phyloP scores from a whole-genome alignment of 257 asterid genomes.

The Nicotiana attenuata region DNA sequence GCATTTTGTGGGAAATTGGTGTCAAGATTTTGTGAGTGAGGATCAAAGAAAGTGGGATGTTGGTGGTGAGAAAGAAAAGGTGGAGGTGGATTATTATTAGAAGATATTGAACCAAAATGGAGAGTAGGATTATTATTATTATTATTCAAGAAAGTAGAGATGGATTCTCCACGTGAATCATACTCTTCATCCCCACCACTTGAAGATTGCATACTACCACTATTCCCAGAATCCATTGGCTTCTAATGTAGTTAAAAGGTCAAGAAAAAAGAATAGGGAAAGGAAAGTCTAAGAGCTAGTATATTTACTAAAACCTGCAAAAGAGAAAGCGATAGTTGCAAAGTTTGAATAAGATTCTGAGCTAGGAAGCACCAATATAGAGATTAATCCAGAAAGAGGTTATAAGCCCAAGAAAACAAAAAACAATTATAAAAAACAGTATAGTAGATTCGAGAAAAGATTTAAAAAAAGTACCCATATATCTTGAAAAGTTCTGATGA shows the following conservation, averaged over 20 bases:
- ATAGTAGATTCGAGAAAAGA: not conserved
- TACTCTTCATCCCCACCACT: slow-evolving; percentile 62
- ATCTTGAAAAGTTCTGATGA: slow-evolving; percentile 3
- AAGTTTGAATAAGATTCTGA: slow-evolving; percentile 19
- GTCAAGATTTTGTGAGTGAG: slow-evolving; percentile 31
- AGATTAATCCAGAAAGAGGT: not conserved
- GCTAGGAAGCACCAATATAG: not conserved
- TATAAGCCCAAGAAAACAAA: not conserved
- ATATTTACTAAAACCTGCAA: slow-evolving; percentile 7
- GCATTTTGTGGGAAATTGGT: not conserved
- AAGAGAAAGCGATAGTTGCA: slow-evolving; percentile 16
- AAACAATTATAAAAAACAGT: not conserved
- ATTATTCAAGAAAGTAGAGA: slow-evolving; percentile 46
- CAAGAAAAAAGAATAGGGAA: not conserved
- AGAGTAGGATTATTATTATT: slow-evolving; percentile 13
- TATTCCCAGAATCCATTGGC: slow-evolving; percentile 67
- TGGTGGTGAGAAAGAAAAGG: slow-evolving; percentile 28
- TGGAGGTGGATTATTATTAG: not conserved
- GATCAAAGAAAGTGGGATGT: slow-evolving; percentile 43
- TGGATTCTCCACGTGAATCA: slow-evolving; percentile 50
- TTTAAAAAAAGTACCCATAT: slow-evolving; percentile 18
- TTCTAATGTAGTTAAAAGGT: too few species aligned
- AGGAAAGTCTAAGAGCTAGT: not conserved
- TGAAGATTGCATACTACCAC: slow-evolving; percentile 79
- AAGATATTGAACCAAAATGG: slow-evolving; percentile 33